Evolutionary conservation across 768 basidiomycete species (phyloP).

Genomic region (Dacryopinax spathularia): DNA sequence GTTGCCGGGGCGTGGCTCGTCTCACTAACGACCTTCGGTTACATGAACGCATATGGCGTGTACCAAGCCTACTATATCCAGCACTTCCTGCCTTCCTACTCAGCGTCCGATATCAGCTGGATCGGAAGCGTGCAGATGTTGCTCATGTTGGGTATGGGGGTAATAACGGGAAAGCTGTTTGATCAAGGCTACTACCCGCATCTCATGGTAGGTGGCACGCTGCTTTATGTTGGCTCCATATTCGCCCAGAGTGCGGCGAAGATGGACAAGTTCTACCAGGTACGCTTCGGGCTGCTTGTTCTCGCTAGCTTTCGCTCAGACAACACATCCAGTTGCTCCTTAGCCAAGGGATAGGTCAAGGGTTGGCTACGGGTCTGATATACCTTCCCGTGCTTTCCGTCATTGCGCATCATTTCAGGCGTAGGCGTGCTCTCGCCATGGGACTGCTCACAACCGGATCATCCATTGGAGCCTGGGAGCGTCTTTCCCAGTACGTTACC

Average conservation of each 20-base stretch:
- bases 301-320: not conserved
- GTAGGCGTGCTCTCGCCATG: conserved; percentile 36
- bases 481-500: conserved; percentile 33
- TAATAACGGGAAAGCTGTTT: conserved; percentile 18
- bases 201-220: conserved; percentile 33
- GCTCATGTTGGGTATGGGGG: conserved; percentile 18
- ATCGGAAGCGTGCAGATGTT: conserved; percentile 21
- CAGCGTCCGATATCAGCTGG: conserved; percentile 20
- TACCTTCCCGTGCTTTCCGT: conserved; percentile 37
- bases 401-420: conserved; percentile 40
- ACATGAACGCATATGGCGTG: conserved; percentile 20
- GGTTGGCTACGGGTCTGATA: conserved; percentile 35
- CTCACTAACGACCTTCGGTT: conserved; percentile 18
- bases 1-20: not conserved
- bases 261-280: conserved; percentile 32
- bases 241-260: conserved; percentile 36
- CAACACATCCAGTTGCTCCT: conserved; percentile 33
- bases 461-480: conserved; percentile 44
- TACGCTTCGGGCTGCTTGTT: conserved; percentile 11
- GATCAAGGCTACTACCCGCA: conserved; percentile 21
- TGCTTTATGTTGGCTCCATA: conserved; percentile 31
- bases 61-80: conserved; percentile 20
- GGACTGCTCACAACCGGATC: conserved; percentile 44
- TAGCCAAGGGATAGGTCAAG: conserved; percentile 35
- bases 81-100: conserved; percentile 11